phyloP scores from a whole-genome alignment of 441 rosid species.

The Geranium incanum region DNA sequence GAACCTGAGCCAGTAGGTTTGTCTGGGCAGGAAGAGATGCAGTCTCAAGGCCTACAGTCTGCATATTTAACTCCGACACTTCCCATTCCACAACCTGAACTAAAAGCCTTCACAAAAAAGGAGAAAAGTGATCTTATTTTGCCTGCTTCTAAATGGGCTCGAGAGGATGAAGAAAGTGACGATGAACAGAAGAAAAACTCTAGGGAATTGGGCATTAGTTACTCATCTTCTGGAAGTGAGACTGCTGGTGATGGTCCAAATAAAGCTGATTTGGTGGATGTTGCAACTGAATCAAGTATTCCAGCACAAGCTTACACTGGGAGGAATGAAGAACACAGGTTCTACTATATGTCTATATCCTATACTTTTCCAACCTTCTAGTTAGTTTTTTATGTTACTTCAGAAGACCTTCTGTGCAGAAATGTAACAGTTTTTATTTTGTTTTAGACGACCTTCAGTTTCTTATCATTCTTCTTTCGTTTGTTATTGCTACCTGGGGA shows the following conservation, averaged over 20 bases:
- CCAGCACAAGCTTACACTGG: slow-evolving; percentile 52
- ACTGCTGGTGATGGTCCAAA: slow-evolving; percentile 54
- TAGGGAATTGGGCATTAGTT: slow-evolving; percentile 57
- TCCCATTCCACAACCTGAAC: slow-evolving; percentile 61
- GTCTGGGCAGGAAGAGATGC: slow-evolving; percentile 39
- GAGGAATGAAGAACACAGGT: slow-evolving; percentile 90
- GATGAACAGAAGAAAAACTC: slow-evolving; percentile 65
- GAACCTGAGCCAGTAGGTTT: slow-evolving; percentile 42
- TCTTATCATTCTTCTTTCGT: neutral
- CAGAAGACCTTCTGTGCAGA: neutral
- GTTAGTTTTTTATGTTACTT: neutral
- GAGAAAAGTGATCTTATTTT: slow-evolving; percentile 73
- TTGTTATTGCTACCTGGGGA: neutral
- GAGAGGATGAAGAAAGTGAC: slow-evolving; percentile 86
- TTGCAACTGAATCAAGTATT: slow-evolving; percentile 41
- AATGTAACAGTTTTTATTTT: neutral
- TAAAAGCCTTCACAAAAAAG: slow-evolving; percentile 51
- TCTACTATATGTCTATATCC: neutral
- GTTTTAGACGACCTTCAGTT: neutral
- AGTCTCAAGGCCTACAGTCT: slow-evolving; percentile 36
- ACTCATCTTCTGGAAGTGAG: slow-evolving; percentile 91
- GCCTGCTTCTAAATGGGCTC: slow-evolving; percentile 94
- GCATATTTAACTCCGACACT: slow-evolving; percentile 35
- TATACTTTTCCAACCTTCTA: neutral
- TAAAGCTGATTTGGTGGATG: slow-evolving; percentile 56